Evolutionary conservation across 2,329 filamentous ascomycete species (phyloP).

Genomic region (Neopestalotiopsis sp.): DNA sequence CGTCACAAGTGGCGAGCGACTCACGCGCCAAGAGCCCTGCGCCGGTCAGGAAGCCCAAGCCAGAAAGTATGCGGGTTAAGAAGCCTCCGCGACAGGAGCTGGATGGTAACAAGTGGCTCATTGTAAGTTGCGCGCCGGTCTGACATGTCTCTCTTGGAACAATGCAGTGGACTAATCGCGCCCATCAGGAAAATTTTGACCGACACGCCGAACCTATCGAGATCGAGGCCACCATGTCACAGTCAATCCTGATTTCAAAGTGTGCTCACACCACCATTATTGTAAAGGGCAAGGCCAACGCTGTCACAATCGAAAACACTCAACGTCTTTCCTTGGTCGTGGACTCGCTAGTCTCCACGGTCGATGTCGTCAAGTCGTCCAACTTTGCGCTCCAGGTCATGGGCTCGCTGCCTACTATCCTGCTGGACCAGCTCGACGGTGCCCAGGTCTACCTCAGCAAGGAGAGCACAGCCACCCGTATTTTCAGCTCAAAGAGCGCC

Average conservation of each 20-base stretch:
- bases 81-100: conserved; percentile 81
- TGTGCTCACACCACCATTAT: conserved; percentile 92
- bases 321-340: conserved; percentile 79
- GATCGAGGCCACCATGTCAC: conserved; percentile 80
- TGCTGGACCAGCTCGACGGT: conserved; percentile 92
- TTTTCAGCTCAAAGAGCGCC: conserved; percentile 88
- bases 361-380: conserved; percentile 90
- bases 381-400: conserved; percentile 95
- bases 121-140: conserved; percentile 56
- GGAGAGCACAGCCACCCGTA: conserved; percentile 76
- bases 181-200: conserved; percentile 83
- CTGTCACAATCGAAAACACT: conserved; percentile 94
- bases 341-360: conserved; percentile 56
- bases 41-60: conserved; percentile 86
- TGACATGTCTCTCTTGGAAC: background rate
- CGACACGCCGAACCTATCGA: conserved; percentile 74
- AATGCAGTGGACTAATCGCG: background rate
- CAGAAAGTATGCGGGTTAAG: conserved; percentile 82
- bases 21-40: conserved; percentile 82
- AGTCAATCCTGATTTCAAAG: conserved; percentile 89
- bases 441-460: conserved; percentile 86
- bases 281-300: conserved; percentile 91
- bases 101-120: conserved; percentile 90
- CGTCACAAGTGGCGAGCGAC: conserved; percentile 69
- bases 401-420: conserved; percentile 82